phyloP scores from a whole-genome alignment of 2,329 filamentous ascomycete genomes.

The Fusarium tanahbumbuense region DNA sequence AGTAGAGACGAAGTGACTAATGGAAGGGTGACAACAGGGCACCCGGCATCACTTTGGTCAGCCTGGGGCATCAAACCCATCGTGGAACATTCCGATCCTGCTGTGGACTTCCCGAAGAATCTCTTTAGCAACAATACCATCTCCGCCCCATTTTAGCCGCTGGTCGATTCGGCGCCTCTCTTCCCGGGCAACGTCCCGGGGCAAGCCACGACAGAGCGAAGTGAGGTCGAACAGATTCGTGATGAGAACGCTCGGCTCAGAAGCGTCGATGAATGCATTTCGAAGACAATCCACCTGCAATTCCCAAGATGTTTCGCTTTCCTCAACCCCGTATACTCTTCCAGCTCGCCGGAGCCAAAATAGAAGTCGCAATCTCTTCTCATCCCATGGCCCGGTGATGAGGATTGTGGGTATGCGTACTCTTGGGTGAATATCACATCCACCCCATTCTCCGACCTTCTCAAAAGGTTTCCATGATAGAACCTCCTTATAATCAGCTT shows the following conservation, averaged over 20 bases:
- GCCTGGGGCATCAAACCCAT: conserved; percentile 12
- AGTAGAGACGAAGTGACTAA: neutral
- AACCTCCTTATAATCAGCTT: conserved; percentile 51
- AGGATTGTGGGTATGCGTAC: conserved; percentile 56
- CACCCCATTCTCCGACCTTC: conserved; percentile 38
- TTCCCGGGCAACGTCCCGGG: conserved; percentile 46
- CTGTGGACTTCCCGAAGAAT: conserved; percentile 44
- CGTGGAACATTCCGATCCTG: conserved; percentile 35
- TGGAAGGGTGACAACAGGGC: neutral
- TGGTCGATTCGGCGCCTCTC: conserved; percentile 44
- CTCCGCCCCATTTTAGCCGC: conserved; percentile 49
- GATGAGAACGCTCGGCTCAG: conserved; percentile 46
- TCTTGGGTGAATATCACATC: conserved; percentile 54
- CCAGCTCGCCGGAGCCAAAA: conserved; percentile 61
- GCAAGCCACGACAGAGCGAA: conserved; percentile 47
- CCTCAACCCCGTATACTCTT: conserved; percentile 44
- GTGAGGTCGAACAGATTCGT: conserved; percentile 48
- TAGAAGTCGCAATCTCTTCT: conserved; percentile 54
- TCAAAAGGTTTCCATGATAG: conserved; percentile 41
- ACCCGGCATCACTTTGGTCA: conserved; percentile 6
- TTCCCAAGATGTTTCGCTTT: conserved; percentile 56
- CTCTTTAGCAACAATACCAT: conserved; percentile 38
- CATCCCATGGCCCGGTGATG: conserved; percentile 57
- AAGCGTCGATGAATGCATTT: conserved; percentile 49
- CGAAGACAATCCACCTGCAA: conserved; percentile 52